Percentiles rank a stretch among this genome's conserved stretches.
Conservation (phyloP, 176 grass and related monocot species). For the Poa annua region DNA sequence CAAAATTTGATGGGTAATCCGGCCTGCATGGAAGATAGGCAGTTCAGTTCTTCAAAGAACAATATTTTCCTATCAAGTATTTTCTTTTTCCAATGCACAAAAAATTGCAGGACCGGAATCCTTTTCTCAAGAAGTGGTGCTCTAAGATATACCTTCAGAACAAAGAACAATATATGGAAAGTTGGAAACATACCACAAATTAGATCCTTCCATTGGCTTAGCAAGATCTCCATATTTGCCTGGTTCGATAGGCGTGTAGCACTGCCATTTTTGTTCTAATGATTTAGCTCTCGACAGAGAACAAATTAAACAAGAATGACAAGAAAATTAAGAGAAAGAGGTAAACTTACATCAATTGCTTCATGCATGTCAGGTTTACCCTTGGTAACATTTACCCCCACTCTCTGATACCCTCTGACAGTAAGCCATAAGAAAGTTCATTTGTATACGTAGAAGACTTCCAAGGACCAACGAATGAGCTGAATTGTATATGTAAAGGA, state of each 20-base stretch:
- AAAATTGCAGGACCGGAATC: neutral
- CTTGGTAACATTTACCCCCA: slow-evolving; percentile 87
- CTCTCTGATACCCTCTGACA: slow-evolving; percentile 78
- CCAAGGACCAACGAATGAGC: neutral
- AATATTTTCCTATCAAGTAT: neutral
- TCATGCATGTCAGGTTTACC: slow-evolving; percentile 98
- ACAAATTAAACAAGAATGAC: slow-evolving; percentile 17
- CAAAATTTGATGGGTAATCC: slow-evolving; percentile 78
- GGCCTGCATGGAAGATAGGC: slow-evolving; percentile 58
- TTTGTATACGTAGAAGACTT: neutral
- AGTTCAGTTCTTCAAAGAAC: neutral
- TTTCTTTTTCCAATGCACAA: neutral
- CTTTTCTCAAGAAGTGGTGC: neutral
- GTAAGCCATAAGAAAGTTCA: slow-evolving; percentile 10
- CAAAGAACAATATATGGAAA: slow-evolving; percentile 1
- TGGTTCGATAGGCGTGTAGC: slow-evolving; percentile 66
- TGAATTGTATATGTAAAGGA: too few relatives aligned
- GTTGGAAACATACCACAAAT: slow-evolving; percentile 74
- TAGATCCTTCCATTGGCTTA: slow-evolving; percentile 84
- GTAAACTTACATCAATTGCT: slow-evolving; percentile 88
- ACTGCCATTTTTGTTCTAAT: slow-evolving; percentile 49
- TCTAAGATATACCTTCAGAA: neutral
- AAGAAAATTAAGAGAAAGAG: slow-evolving; percentile 17
- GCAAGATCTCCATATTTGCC: slow-evolving; percentile 70
- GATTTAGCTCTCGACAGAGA: slow-evolving; percentile 17